Evolutionary conservation across 495 filamentous ascomycete species (phyloP).

Genomic region (Neurospora sp.): DNA sequence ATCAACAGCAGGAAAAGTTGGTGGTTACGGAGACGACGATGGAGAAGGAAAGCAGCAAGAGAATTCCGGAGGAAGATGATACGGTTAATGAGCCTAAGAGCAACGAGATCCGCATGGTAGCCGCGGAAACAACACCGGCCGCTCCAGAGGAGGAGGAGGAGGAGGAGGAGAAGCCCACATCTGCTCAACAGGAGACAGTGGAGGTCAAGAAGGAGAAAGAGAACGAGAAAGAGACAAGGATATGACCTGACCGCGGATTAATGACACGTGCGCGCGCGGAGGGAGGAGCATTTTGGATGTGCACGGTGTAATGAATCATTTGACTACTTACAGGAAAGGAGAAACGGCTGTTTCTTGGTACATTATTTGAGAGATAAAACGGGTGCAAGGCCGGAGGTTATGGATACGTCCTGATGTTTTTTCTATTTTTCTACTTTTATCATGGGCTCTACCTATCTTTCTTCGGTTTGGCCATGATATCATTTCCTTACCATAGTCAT

Average conservation of each 20-base stretch:
- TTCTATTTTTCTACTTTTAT: not conserved
- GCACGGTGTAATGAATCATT: not conserved
- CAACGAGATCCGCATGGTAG: not conserved
- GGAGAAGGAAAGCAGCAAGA: not conserved
- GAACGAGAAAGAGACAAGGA: not conserved
- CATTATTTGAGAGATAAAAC: not conserved
- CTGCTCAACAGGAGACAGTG: not conserved
- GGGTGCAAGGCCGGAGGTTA: not conserved
- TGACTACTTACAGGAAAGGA: not conserved
- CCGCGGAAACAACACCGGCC: not conserved
- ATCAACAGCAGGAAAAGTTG: not conserved
- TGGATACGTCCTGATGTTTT: not conserved
- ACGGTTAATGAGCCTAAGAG: not conserved
- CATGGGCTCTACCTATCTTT: not conserved
- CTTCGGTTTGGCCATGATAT: not conserved
- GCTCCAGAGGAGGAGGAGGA: not conserved
- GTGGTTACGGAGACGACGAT: not conserved
- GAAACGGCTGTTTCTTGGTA: too few species aligned
- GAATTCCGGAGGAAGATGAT: not conserved
- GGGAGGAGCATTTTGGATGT: not conserved
- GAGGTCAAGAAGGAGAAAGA: not conserved
- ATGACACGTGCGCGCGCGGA: not conserved
- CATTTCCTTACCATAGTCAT: not conserved
- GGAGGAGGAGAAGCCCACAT: not conserved
- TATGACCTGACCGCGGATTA: not conserved